Evolutionary conservation across 2,329 filamentous ascomycete genomes (phyloP).

Genomic region (Aspergillus bombycis): DNA sequence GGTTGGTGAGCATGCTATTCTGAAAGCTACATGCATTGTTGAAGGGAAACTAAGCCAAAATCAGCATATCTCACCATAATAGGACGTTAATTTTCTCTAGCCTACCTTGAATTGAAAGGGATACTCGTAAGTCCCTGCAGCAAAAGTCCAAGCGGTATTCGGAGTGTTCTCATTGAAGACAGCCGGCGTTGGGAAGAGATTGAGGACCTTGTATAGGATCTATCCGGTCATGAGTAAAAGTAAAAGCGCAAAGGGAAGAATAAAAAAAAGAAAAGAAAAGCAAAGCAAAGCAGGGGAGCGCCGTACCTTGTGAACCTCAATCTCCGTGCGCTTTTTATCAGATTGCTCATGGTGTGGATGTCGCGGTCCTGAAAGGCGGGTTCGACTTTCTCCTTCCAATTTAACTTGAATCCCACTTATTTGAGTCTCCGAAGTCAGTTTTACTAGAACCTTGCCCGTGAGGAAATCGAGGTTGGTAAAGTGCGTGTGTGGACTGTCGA

Average conservation of each 20-base stretch:
- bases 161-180: conserved; percentile 41
- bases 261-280: too few relatives aligned
- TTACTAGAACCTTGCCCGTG: conserved; percentile 48
- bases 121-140: conserved; percentile 51
- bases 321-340: conserved; percentile 52
- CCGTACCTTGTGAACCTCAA: conserved; percentile 54
- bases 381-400: conserved; percentile 53
- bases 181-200: conserved; percentile 50
- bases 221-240: conserved; percentile 2
- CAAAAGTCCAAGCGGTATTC: conserved; percentile 47
- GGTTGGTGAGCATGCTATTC: conserved; percentile 50
- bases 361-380: conserved; percentile 45
- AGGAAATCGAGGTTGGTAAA: conserved; percentile 55
- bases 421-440: conserved; percentile 45
- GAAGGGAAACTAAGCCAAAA: conserved; percentile 47
- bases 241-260: too few relatives aligned
- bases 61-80: not conserved
- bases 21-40: conserved; percentile 52
- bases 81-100: not conserved
- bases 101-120: conserved; percentile 54
- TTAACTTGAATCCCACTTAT: conserved; percentile 53
- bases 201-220: conserved; percentile 52
- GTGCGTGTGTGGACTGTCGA: conserved; percentile 47
- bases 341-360: conserved; percentile 45
- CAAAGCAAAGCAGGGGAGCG: not conserved